These are phyloP conservation scores for Alternaria burnsii DNA, from an alignment of 2,329 filamentous ascomycete species.

Conservation along the genomic window DNA sequence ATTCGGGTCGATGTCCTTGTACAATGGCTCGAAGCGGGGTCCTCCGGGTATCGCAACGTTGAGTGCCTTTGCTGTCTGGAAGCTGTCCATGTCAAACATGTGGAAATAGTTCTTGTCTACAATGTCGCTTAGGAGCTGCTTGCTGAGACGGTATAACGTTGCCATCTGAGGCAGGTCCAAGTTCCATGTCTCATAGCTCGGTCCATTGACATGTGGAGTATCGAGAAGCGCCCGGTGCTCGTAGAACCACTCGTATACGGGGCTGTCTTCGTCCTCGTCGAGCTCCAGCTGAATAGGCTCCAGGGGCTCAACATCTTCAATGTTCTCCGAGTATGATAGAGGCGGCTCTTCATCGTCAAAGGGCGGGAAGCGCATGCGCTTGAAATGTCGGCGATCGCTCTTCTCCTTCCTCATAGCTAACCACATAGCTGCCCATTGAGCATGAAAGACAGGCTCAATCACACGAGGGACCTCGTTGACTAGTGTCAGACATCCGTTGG, in stretches of 20 bases:
- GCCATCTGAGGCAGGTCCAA: conserved; percentile 94
- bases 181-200: conserved; percentile 97
- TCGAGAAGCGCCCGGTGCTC: conserved; percentile 91
- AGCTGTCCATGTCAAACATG: conserved; percentile 94
- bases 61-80: conserved; percentile 93
- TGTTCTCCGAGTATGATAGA: conserved; percentile 97
- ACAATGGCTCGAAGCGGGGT: conserved; percentile 93
- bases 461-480: conserved; percentile 97
- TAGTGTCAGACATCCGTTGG: conserved; percentile 94
- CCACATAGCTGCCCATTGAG: conserved; percentile 99
- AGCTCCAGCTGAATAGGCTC: conserved; percentile 99
- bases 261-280: conserved; percentile 88
- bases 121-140: conserved; percentile 88
- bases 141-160: conserved; percentile 88
- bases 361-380: conserved; percentile 97
- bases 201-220: conserved; percentile 92
- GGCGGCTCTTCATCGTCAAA: conserved; percentile 99
- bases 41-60: conserved; percentile 98
- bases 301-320: conserved; percentile 95
- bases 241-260: conserved; percentile 97
- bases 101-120: conserved; percentile 98
- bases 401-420: conserved; percentile 98
- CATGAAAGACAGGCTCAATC: conserved; percentile 96
- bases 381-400: conserved; percentile 93
- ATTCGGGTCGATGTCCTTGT: conserved; percentile 98